These are phyloP conservation scores for Stachybotrys chartarum DNA, from an alignment of 2,329 filamentous ascomycete species.

Conservation along the genomic window DNA sequence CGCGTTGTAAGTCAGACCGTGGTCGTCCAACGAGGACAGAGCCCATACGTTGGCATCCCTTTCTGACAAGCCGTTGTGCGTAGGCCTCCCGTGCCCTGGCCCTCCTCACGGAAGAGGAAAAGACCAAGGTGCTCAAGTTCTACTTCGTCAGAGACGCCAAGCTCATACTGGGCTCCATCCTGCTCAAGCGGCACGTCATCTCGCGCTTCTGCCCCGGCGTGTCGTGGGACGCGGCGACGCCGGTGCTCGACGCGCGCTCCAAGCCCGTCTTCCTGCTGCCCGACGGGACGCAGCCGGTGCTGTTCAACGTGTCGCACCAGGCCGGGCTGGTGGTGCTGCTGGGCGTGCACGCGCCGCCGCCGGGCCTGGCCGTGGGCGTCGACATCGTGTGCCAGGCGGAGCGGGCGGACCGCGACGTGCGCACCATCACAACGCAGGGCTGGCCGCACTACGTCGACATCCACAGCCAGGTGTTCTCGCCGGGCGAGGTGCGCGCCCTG, in stretches of 20 bases:
- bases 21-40: background rate
- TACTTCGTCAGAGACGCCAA: conserved; percentile 66
- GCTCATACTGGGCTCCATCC: conserved; percentile 63
- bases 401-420: conserved; percentile 53
- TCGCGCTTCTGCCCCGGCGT: conserved; percentile 44
- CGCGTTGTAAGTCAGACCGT: conserved; percentile 30
- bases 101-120: conserved; percentile 48
- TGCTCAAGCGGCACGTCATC: conserved; percentile 67
- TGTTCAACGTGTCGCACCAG: conserved; percentile 76
- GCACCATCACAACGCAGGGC: conserved; percentile 49
- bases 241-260: conserved; percentile 47
- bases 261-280: conserved; percentile 47
- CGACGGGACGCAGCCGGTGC: conserved; percentile 39
- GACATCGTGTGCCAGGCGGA: conserved; percentile 73
- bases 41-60: background rate
- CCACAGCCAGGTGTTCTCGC: conserved; percentile 63
- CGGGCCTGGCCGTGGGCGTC: conserved; percentile 50
- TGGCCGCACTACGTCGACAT: conserved; percentile 64
- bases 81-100: conserved; percentile 48
- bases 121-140: conserved; percentile 49
- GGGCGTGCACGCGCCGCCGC: conserved; percentile 35
- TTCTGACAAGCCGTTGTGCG: background rate
- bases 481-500: conserved; percentile 54
- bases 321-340: conserved; percentile 65
- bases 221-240: conserved; percentile 51